Base-by-base conservation (phyloP, 192 early-diverging fungal species). In the Mortierella hygrophila region DNA sequence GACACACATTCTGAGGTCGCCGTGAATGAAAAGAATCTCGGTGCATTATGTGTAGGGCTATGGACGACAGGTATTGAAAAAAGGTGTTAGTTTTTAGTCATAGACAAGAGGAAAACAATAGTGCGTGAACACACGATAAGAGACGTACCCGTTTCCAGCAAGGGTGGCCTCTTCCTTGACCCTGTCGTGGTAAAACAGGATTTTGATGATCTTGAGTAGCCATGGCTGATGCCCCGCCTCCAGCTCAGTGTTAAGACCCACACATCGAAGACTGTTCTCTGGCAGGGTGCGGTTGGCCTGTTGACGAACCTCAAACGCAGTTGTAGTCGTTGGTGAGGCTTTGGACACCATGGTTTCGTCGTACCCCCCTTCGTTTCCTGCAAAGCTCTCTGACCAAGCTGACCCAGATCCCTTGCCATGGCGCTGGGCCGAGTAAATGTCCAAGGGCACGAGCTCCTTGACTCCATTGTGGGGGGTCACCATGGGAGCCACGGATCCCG, bases 21-120 rank as follows among this genome's bases (percentile, higher is more conserved):
- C 15, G 94, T 95, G 82, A 94, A 95, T 1, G 92, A 93, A 78
- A 95, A 93, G 90, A 95, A 94, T n/a, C 93, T 84, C 29, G 89
- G 88, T 0, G 88, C 75, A 74, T 86, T 72, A 32, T 77, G 78
- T 29, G 41, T 69, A 9, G 87, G 81, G 20, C 82, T 88, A 76
- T 42, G 13, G 49, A 37, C 3, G 8, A n/a, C 23, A 20, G 20
- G 55, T 4, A 73, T 26, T 16, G 26, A 23, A 42, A 42, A 57
- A 20, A 1, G 1, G 26, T 4, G 23, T 55, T 57, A 72, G 63
- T 4, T 29, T 72, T 4, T 10, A 41, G 41, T 18, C 38, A 76
- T 6, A 9, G 0, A 29, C 23, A 9, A 15, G 21, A 38, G n/a
- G 6, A 41, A 9, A 21, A 35, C 8, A 77, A 38, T 6, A 77